These are phyloP conservation scores for Usnea hakonensis DNA, from an alignment of 495 filamentous ascomycete species.

Conservation along the genomic window DNA sequence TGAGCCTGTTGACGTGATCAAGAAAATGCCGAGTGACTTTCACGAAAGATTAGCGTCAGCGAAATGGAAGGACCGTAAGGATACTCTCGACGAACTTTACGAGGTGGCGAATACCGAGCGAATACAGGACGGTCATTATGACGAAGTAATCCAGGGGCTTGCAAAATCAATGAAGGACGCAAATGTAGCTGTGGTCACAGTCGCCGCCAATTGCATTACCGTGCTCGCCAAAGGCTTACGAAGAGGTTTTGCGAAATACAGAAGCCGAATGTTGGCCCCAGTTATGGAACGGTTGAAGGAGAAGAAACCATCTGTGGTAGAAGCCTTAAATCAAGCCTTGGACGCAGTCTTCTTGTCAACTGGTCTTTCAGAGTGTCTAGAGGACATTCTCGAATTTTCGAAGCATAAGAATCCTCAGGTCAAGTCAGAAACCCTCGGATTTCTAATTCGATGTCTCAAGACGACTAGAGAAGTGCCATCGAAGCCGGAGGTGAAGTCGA, in stretches of 20 bases:
- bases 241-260: constrained; percentile 70
- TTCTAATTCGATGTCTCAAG: constrained; percentile 78
- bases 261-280: constrained; percentile 67
- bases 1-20: constrained; percentile 78
- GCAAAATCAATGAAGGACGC: constrained; percentile 99
- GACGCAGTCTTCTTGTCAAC: constrained; percentile 81
- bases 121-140: constrained; percentile 85
- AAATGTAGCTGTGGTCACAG: constrained; percentile 89
- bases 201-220: constrained; percentile 91
- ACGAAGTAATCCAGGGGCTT: constrained; percentile 69
- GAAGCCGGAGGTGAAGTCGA: constrained; percentile 73
- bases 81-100: constrained; percentile 78
- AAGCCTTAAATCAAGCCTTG: constrained; percentile 76
- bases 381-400: constrained; percentile 79
- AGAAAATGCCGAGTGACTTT: constrained; percentile 77
- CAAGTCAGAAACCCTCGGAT: constrained; percentile 88
- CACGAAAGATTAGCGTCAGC: constrained; percentile 73
- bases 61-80: constrained; percentile 99
- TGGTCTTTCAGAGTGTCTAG: constrained; percentile 70
- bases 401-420: constrained; percentile 96
- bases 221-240: constrained; percentile 83
- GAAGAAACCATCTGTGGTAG: constrained; percentile 84
- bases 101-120: constrained; percentile 72
- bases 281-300: constrained; percentile 95
- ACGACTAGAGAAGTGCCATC: constrained; percentile 75